A percentile compares a stretch with the other conserved stretches of the same genome.
phyloP scores from a whole-genome alignment of 495 filamentous ascomycete species.

The Annulohypoxylon bovei region DNA sequence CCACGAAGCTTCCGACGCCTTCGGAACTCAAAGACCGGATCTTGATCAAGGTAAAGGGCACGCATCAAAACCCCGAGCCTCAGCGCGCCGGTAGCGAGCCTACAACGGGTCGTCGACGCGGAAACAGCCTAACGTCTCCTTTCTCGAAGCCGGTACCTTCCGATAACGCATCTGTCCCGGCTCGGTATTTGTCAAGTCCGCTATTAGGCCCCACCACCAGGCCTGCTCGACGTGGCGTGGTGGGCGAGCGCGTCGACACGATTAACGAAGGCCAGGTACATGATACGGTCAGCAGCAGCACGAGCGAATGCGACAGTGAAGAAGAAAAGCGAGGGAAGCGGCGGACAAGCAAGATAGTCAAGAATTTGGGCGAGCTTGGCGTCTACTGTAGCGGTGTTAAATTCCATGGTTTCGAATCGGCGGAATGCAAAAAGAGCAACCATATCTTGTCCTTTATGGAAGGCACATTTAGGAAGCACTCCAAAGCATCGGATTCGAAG shows the following conservation, averaged over 20 bases:
- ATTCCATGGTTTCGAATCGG: conserved; percentile 75
- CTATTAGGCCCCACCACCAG: conserved; percentile 52
- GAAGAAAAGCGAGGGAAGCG: conserved; percentile 67
- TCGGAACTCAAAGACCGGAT: conserved; percentile 84
- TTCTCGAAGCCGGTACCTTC: conserved; percentile 66
- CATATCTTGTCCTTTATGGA: conserved; percentile 96
- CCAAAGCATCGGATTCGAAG: conserved; percentile 75
- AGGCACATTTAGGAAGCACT: conserved; percentile 79
- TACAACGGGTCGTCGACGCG: conserved; percentile 66
- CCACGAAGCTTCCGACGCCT: conserved; percentile 78
- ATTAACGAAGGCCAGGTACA: conserved; percentile 62
- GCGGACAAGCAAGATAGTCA: conserved; percentile 85
- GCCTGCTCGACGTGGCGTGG: conserved; percentile 43
- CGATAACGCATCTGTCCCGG: conserved; percentile 64
- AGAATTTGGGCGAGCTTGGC: conserved; percentile 82
- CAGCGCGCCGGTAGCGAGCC: conserved; percentile 50
- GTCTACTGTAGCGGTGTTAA: conserved; percentile 91
- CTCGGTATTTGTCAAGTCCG: conserved; percentile 67
- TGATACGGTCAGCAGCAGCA: conserved; percentile 61
- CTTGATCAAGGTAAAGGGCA: conserved; percentile 90
- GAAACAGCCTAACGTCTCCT: conserved; percentile 83
- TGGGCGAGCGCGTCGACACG: conserved; percentile 53
- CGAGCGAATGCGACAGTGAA: conserved; percentile 68
- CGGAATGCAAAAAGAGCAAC: conserved; percentile 84
- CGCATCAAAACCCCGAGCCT: conserved; percentile 55